Evolutionary conservation across 441 rosid species (phyloP), one percentile per base, ranked within the genome.

Genomic region (Jatropha multifida): DNA sequence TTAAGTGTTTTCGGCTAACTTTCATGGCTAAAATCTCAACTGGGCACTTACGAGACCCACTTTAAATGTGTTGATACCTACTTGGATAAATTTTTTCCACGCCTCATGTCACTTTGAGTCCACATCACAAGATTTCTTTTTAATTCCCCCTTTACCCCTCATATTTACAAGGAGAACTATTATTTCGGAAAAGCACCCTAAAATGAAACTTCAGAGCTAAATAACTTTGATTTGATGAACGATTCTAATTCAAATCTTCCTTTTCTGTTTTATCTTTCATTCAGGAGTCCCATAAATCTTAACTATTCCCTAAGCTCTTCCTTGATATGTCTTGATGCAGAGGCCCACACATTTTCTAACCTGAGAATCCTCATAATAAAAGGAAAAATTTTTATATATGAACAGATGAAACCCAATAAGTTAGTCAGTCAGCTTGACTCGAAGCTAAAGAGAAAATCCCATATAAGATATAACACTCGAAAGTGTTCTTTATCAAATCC

Each of bases 261-360:
- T 85, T 94, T 6, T 88, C 95, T 17, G 88, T 78, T 78, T 84
- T 91, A 83, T 87, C 97, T 76, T 94, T 92, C 97, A 83, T 88
- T 81, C 88, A 91, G 17, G 91, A 88, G 71, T 90, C 97, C 88
- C 88, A 76, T 15, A 88, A 82, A 80, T 93, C 97, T 60, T 87
- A 83, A 83, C 77, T 84, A 71, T 85, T 78, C 56, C 89, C 92
- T 3, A 94, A 88, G 86, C 87, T 86, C 88, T 97, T 69, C 63
- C 88, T 93, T 56, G 92, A 82, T 72, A 77, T 81, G 72, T 95
- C 97, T 77, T 97, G 90, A 69, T 82, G 92, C 70, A 89, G 89
- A 81, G 97, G 93, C 96, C 90, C 83, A 56, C 96, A 82, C 97
- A 92, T 94, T 74, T 80, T 81, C 46, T 38, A 65, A 78, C 84